These are phyloP conservation scores for Plenodomus biglobosus DNA, from an alignment of 2,329 filamentous ascomycete genomes.

Conservation along the genomic window DNA sequence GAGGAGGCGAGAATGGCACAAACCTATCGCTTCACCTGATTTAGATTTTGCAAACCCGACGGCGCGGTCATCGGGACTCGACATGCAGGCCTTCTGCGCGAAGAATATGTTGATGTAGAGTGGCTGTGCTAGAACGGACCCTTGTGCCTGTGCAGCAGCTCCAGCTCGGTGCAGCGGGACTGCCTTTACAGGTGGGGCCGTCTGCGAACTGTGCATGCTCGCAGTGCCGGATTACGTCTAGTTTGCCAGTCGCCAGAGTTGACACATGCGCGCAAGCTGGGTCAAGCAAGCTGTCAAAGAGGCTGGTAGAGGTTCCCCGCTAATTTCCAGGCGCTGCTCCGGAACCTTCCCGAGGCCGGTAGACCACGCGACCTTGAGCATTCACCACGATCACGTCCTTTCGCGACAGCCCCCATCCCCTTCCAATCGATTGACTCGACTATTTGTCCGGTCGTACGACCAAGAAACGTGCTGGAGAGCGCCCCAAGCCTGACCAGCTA, in stretches of 20 bases:
- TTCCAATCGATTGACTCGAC: conserved; percentile 19
- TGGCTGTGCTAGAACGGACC: conserved; percentile 17
- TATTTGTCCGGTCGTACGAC: conserved; percentile 26
- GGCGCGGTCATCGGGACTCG: conserved; percentile 33
- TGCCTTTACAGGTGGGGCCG: conserved; percentile 9
- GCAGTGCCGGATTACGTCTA: neutral
- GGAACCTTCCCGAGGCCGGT: conserved; percentile 25
- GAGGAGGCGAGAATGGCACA: neutral
- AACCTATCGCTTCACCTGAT: conserved; percentile 16
- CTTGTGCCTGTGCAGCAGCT: conserved; percentile 1
- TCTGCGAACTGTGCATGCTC: neutral
- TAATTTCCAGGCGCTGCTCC: conserved; percentile 14
- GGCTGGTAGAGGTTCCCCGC: conserved; percentile 21
- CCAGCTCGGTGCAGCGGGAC: conserved; percentile 19
- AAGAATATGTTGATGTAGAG: conserved; percentile 20
- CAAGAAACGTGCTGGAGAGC: conserved; percentile 31
- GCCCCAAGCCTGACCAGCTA: conserved; percentile 18
- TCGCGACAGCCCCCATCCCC: conserved; percentile 22
- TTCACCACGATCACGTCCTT: conserved; percentile 29
- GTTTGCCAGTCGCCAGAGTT: neutral
- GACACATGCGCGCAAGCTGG: neutral
- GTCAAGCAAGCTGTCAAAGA: conserved; percentile 6
- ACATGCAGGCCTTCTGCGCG: conserved; percentile 30
- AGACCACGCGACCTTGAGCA: conserved; percentile 33
- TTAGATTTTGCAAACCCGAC: conserved; percentile 25